phyloP scores from a whole-genome alignment of 1,284 basidiomycete species.

The Puccinia hordei region DNA sequence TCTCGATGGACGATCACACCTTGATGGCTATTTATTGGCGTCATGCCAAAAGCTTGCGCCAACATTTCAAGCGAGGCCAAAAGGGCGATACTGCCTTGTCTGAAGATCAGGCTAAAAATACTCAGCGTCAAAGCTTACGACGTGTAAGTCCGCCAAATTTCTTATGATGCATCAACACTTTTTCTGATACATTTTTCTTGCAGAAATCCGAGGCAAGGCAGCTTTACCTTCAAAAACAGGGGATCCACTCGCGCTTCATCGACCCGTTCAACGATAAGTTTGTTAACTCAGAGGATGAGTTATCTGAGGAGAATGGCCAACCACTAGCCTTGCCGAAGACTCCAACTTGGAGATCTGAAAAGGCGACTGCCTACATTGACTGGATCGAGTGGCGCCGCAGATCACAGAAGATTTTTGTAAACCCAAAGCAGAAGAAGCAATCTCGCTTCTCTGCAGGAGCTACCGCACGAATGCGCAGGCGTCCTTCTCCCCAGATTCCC shows the following conservation, averaged over 20 bases:
- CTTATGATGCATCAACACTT: neutral
- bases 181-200: no score
- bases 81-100: neutral
- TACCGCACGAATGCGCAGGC: neutral
- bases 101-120: constrained; percentile 36
- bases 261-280: constrained; percentile 27
- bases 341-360: constrained; percentile 36
- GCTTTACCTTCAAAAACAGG: constrained; percentile 45
- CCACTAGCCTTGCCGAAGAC: constrained; percentile 14
- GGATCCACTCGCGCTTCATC: constrained; percentile 24
- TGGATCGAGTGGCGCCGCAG: constrained; percentile 30
- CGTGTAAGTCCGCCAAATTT: constrained; percentile 26
- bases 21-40: constrained; percentile 38
- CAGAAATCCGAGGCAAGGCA: constrained; percentile 43
- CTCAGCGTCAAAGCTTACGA: neutral
- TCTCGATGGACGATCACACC: constrained; percentile 27
- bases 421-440: neutral
- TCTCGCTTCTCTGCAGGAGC: neutral
- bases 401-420: neutral
- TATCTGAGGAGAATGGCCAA: neutral
- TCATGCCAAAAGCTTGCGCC: constrained; percentile 25
- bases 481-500: neutral
- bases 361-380: constrained; percentile 28
- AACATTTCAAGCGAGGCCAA: constrained; percentile 29
- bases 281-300: constrained; percentile 41